Evolutionary conservation across 2,329 filamentous ascomycete species (phyloP), one percentile per base, ranked within the genome.

Genomic region (Calycina marina): DNA sequence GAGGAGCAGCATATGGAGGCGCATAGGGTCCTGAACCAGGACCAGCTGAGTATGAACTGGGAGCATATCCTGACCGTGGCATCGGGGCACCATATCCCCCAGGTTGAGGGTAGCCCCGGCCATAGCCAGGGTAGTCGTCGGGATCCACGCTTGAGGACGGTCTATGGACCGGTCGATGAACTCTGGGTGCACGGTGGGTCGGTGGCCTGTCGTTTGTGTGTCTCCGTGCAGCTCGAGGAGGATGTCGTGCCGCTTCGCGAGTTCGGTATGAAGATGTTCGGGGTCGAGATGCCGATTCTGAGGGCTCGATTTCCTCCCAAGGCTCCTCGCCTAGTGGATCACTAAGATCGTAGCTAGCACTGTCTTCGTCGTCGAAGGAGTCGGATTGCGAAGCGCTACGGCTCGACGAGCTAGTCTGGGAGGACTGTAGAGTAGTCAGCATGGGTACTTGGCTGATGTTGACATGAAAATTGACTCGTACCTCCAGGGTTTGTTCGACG

Each of bases 111-210:
- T 50, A 53, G 40, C 46, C 45, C 46, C 39, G 55, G 56, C 59
- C 64, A 61, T 56, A 60, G 45, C 47, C 54, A 40, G 59, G 55
- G 50, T 67, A 76, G n/a, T 80, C 72, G 14, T 81, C 72, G 13
- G 67, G 67, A 52, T 79, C 77, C 60, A 69, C 63, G 52, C 67
- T 79, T 60, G 71, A 69, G 34, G 70, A 61, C 42, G 65, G 61
- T 40, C 45, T 55, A 54, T 37, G 56, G 37, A 60, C 43, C 30
- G 14, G 56, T 56, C 43, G 61, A 42, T 55, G 48, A 48, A 59
- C 41, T 50, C 60, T 40, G 53, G 57, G 28, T 36, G 53, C 53
- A 22, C 45, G 40, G 28, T 38, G 36, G 54, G 50, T 36, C 50
- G 52, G 46, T 58, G 57, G 36, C 39, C 52, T 49, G 10, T 43